Percentiles rank a stretch among this genome's conserved stretches.
These are phyloP conservation scores for Primulina huaijiensis DNA, from an alignment of 257 asterid genomes.

Conservation along the genomic window DNA sequence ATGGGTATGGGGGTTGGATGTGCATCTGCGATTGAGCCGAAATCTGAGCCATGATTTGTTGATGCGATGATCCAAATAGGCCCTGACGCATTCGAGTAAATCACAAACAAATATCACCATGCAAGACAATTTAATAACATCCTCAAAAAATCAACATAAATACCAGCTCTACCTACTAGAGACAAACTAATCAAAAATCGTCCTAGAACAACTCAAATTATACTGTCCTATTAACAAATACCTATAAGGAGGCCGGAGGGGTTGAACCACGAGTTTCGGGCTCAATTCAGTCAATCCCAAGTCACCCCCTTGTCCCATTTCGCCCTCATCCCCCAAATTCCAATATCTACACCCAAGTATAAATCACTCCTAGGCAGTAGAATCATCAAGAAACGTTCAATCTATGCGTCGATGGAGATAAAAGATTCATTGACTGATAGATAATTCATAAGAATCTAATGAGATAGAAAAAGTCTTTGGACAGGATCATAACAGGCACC, in stretches of 20 bases:
- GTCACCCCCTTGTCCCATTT: too few relatives aligned
- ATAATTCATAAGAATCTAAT: not conserved
- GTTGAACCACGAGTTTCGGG: not conserved
- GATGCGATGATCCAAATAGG: conserved; percentile 47
- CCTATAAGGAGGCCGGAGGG: not conserved
- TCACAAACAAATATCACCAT: conserved; percentile 2
- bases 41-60: conserved; percentile 48
- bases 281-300: not conserved
- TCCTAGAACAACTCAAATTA: not conserved
- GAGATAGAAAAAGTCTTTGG: not conserved
- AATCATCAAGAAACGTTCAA: not conserved
- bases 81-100: conserved; percentile 35
- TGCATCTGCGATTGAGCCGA: conserved; percentile 38
- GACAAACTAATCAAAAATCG: not conserved
- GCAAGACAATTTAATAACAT: not conserved
- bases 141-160: not conserved
- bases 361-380: not conserved
- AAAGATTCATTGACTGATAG: not conserved
- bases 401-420: too few relatives aligned
- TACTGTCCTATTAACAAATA: not conserved
- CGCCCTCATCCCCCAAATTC: not conserved
- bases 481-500: not conserved
- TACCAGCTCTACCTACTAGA: not conserved
- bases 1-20: conserved; percentile 30
- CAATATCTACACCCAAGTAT: not conserved